Conservation (phyloP, 2,329 filamentous ascomycete genomes). For the Fusarium bulbicola region DNA sequence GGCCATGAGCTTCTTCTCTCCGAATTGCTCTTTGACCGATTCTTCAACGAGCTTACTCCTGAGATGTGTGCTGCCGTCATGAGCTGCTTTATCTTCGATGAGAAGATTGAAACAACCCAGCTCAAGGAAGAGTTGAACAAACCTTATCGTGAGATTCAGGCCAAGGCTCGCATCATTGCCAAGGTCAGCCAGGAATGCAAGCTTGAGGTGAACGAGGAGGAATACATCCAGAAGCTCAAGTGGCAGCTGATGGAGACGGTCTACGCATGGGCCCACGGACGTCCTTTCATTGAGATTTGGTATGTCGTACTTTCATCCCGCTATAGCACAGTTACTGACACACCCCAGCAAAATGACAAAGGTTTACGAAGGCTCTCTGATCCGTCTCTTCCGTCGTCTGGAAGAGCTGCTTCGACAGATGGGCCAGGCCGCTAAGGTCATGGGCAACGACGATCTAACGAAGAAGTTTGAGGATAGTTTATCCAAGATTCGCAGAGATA, state of each 20-base stretch:
- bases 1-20: constrained; percentile 94
- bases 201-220: constrained; percentile 91
- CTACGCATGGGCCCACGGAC: constrained; percentile 88
- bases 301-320: neutral
- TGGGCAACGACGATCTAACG: constrained; percentile 95
- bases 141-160: constrained; percentile 85
- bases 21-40: constrained; percentile 94
- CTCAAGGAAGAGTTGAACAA: constrained; percentile 87
- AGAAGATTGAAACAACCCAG: constrained; percentile 83
- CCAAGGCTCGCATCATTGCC: constrained; percentile 86
- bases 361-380: constrained; percentile 95
- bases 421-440: constrained; percentile 94
- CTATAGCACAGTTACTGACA: constrained; percentile 27
- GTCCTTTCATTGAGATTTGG: constrained; percentile 94
- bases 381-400: constrained; percentile 92
- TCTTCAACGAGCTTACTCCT: constrained; percentile 94
- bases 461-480: constrained; percentile 90
- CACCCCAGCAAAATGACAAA: constrained; percentile 92
- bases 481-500: constrained; percentile 87
- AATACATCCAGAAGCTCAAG: constrained; percentile 90
- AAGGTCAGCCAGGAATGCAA: constrained; percentile 97
- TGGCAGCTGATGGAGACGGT: constrained; percentile 98
- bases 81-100: constrained; percentile 97
- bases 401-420: constrained; percentile 96
- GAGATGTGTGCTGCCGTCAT: constrained; percentile 88